phyloP scores from a whole-genome alignment of 129 eudicot genomes.

The Helichrysum umbraculigerum region DNA sequence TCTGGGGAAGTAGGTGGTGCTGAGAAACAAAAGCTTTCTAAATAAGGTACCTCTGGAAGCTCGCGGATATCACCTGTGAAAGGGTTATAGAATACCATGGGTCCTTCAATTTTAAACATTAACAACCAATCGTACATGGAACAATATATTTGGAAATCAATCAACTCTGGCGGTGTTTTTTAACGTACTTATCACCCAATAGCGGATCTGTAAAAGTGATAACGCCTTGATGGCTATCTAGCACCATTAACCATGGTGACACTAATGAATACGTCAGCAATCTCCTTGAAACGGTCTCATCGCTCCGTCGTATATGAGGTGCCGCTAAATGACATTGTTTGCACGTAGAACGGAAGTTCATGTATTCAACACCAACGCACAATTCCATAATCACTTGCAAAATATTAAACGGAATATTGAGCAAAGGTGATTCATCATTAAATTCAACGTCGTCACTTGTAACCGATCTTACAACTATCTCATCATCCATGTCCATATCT shows the following conservation, averaged over 20 bases:
- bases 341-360: constrained; percentile 28
- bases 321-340: constrained; percentile 7
- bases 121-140: constrained; percentile 34
- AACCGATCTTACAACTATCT: constrained; percentile 3
- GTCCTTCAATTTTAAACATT: not conserved
- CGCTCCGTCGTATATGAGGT: not conserved
- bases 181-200: constrained; percentile 6
- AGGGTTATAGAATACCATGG: constrained; percentile 14
- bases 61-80: constrained; percentile 1
- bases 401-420: constrained; percentile 14
- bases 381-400: constrained; percentile 10
- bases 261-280: not conserved
- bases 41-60: too few species aligned
- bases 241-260: constrained; percentile 26
- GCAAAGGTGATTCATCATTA: constrained; percentile 4
- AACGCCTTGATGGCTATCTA: not conserved
- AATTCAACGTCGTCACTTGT: not conserved
- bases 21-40: too few species aligned
- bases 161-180: not conserved
- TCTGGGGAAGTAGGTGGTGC: too few species aligned
- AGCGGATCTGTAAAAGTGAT: constrained; percentile 22
- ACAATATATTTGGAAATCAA: not conserved
- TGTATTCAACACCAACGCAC: constrained; percentile 9
- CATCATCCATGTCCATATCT: not conserved
- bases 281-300: not conserved